A percentile compares a stretch with the other conserved stretches of the same genome.
Evolutionary conservation across 352 stramenopile genomes (phyloP).

Genomic region (Phytophthora multivora): DNA sequence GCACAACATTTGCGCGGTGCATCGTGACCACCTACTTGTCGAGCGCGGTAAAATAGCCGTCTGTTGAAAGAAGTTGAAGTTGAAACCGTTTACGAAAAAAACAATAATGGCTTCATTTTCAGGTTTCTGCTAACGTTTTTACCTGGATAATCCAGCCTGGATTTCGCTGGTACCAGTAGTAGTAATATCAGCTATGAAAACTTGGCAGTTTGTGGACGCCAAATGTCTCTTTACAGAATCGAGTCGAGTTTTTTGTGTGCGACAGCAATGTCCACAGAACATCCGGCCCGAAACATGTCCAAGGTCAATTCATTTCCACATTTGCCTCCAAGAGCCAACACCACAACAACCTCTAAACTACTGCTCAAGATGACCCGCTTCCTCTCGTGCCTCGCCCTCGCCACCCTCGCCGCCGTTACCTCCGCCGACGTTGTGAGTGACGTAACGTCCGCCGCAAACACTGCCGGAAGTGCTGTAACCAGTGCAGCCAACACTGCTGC

Average conservation of each 20-base stretch:
- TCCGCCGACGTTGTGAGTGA: slow-evolving; percentile 16
- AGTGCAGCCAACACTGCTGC: slow-evolving; percentile 6
- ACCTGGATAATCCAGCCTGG: no score
- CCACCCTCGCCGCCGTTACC: slow-evolving; percentile 4
- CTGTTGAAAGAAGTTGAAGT: slow-evolving; percentile 14
- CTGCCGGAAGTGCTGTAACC: slow-evolving; percentile 11
- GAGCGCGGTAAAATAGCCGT: background rate
- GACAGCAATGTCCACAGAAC: slow-evolving; percentile 4
- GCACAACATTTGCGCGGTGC: slow-evolving; percentile 10
- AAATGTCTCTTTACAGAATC: slow-evolving; percentile 19
- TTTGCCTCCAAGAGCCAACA: slow-evolving; percentile 18
- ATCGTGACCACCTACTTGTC: slow-evolving; percentile 2
- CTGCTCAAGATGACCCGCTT: slow-evolving; percentile 30
- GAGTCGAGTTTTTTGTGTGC: slow-evolving; percentile 1
- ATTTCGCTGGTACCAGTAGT: no score
- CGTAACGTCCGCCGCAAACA: slow-evolving; percentile 17
- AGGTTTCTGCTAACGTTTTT: no score
- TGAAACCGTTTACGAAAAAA: slow-evolving; percentile 3
- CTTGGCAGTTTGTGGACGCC: slow-evolving; percentile 5
- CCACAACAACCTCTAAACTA: slow-evolving; percentile 8
- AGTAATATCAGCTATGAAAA: no score
- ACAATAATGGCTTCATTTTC: background rate
- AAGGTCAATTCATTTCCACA: slow-evolving; percentile 14
- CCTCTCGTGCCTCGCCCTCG: slow-evolving; percentile 24
- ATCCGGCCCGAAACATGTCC: background rate